Evolutionary conservation across 164 flowering plant genomes (phyloP), one percentile per base, ranked within the genome.

Genomic region (Annona cherimola): DNA sequence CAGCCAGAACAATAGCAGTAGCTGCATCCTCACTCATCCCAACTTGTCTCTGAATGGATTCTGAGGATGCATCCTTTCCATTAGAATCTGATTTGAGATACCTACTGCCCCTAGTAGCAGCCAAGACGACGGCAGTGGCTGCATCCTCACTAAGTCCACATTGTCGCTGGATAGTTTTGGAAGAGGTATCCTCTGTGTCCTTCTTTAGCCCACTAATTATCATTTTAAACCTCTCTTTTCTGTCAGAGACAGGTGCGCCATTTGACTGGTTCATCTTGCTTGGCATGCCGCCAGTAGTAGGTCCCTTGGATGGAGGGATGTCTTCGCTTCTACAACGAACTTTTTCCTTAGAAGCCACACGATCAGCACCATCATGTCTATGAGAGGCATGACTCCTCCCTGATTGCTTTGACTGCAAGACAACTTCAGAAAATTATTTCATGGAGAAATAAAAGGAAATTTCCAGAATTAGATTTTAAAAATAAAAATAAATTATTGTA

Each of bases 1-100:
- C 98, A 69, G 94, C 98, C 81, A 89, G 91, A 79, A 95, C 90
- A 73, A 95, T 95, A 57, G 96, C 97, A 72, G 97, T 97, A 41
- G 89, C 90, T 41, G 88, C 88, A 84, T 90, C 96, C 57, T 87
- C 80, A 69, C 76, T 78, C 68, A 87, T 72, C 63, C 83, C 90
- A 76, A 50, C 8, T 45, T 83, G 82, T 16, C 79, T 87, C 71
- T 78, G 83, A 4, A 72, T 4, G 1, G 80, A 67, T 80, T 81
- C 89, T 4, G 89, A 68, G 35, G 84, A 77, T 61, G 73, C 69
- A 66, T 91, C 97, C 35, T 26, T 26, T 26, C 35, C 35, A 26
- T 26, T 26, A 26, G 35, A 26, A 16, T 79, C 86, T 61, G 84
- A 69, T 63, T 80, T 81, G 45, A 95, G 87, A 74, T 80, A 79